phyloP scores from a whole-genome alignment of 257 asterid species.

The Nicotiana benthamiana region DNA sequence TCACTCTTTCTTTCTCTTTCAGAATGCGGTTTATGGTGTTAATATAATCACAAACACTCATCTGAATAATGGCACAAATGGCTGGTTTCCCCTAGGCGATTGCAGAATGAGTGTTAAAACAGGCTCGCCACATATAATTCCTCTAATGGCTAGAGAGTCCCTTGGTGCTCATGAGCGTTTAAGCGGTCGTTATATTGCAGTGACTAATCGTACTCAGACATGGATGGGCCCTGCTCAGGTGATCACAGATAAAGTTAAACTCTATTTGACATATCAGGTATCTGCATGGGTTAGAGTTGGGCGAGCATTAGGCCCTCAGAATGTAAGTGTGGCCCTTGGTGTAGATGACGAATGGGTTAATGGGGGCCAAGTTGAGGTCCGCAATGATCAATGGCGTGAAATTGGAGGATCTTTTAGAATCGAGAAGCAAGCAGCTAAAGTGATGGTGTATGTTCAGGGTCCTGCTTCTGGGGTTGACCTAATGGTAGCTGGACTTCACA shows the following conservation, averaged over 20 bases:
- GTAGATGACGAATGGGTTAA: conserved; percentile 87
- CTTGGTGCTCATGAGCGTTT: conserved; percentile 59
- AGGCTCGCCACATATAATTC: conserved; percentile 79
- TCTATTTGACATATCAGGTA: conserved; percentile 77
- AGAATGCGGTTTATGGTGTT: conserved; percentile 63
- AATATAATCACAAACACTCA: conserved; percentile 62
- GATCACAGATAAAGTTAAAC: conserved; percentile 60
- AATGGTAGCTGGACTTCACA: conserved; percentile 81
- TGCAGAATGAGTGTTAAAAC: conserved; percentile 52
- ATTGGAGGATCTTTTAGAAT: conserved; percentile 83
- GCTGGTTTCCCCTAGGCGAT: conserved; percentile 87
- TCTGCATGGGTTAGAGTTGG: conserved; percentile 88
- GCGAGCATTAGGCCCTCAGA: conserved; percentile 52
- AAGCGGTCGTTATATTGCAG: conserved; percentile 66
- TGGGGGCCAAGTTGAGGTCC: conserved; percentile 80
- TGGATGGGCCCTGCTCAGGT: conserved; percentile 99
- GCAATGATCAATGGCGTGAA: conserved; percentile 82
- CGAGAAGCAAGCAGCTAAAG: conserved; percentile 61
- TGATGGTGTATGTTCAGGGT: conserved; percentile 77
- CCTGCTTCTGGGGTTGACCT: conserved; percentile 71
- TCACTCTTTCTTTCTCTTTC: conserved; percentile 10
- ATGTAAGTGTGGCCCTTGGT: conserved; percentile 65
- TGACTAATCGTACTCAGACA: conserved; percentile 64
- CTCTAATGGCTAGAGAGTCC: conserved; percentile 81
- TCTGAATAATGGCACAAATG: conserved; percentile 55